Conservation (phyloP, 768 basidiomycete genomes). For the Mycena capillaripes region DNA sequence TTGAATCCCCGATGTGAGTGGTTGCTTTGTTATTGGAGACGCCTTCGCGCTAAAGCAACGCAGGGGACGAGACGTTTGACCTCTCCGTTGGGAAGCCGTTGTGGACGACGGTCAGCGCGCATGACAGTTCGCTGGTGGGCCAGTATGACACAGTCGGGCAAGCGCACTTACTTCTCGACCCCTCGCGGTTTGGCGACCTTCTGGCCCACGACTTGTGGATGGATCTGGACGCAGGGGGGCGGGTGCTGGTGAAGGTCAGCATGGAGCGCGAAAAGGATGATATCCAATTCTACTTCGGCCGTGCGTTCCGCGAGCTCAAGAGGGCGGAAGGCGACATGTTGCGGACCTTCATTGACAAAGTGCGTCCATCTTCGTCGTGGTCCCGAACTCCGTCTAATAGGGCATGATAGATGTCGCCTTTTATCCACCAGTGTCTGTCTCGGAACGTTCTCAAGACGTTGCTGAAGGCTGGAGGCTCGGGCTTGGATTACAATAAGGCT, state of each 20-base stretch:
- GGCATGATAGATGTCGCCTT: conserved; percentile 85
- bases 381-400: not conserved
- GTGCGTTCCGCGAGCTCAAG: conserved; percentile 94
- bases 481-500: conserved; percentile 92
- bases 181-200: conserved; percentile 88
- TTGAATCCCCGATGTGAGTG: conserved; percentile 87
- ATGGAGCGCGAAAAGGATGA: conserved; percentile 99
- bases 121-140: conserved; percentile 89
- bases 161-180: conserved; percentile 93
- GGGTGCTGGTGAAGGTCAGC: conserved; percentile 90
- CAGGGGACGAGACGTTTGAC: conserved; percentile 98
- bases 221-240: conserved; percentile 88
- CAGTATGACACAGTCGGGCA: conserved; percentile 95
- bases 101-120: conserved; percentile 96
- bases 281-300: conserved; percentile 96
- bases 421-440: conserved; percentile 90
- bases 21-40: not conserved
- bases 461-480: conserved; percentile 69
- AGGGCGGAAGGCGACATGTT: conserved; percentile 96
- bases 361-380: conserved; percentile 49
- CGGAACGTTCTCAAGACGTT: conserved; percentile 81
- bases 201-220: conserved; percentile 93
- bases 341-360: conserved; percentile 97
- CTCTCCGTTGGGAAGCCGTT: conserved; percentile 93
- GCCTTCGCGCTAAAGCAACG: conserved; percentile 21